Evolutionary conservation across 1,284 basidiomycete species (phyloP).

Genomic region (Amylostereum areolatum): DNA sequence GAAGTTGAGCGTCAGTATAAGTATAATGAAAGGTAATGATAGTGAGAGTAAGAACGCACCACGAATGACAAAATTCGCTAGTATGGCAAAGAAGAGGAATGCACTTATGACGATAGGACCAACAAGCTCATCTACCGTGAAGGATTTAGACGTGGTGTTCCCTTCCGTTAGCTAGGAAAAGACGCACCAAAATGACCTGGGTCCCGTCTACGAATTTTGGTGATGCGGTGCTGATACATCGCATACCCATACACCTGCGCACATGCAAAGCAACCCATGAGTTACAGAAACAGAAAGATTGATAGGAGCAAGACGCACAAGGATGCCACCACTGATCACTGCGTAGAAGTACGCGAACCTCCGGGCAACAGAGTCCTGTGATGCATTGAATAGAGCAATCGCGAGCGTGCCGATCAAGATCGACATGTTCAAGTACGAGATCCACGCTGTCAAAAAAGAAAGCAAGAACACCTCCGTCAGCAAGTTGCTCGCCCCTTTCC

Average conservation of each 20-base stretch:
- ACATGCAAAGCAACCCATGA: neutral
- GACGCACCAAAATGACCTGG: constrained; percentile 85
- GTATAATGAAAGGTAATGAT: constrained; percentile 1
- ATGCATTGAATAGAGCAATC: constrained; percentile 85
- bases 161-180: neutral
- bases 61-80: constrained; percentile 84
- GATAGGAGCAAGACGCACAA: constrained; percentile 36
- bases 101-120: constrained; percentile 80
- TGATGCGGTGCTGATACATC: constrained; percentile 86
- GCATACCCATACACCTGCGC: constrained; percentile 78
- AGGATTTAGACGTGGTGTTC: neutral
- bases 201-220: constrained; percentile 86
- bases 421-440: constrained; percentile 86
- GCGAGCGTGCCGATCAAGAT: constrained; percentile 84
- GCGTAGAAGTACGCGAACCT: constrained; percentile 87
- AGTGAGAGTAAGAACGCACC: constrained; percentile 38
- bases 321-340: constrained; percentile 60
- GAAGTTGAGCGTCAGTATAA: neutral
- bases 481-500: neutral
- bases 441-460: constrained; percentile 58
- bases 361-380: constrained; percentile 67
- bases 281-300: neutral
- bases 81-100: constrained; percentile 77
- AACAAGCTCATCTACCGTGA: constrained; percentile 58
- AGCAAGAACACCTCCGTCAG: constrained; percentile 3